phyloP scores from a whole-genome alignment of 2,329 filamentous ascomycete genomes.

The Akanthomyces uredinophilus region DNA sequence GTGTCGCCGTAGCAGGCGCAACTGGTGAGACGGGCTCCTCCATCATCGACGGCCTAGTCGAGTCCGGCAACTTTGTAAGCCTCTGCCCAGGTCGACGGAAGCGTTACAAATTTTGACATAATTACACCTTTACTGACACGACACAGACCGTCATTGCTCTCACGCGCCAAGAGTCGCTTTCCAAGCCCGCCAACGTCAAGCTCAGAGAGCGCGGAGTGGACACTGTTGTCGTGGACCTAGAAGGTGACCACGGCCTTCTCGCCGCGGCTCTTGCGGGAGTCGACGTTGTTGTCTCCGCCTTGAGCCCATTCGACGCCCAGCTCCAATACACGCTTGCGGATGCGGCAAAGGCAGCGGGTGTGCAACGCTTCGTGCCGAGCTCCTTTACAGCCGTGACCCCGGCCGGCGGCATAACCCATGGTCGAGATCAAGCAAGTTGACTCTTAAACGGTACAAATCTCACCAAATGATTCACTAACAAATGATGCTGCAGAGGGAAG shows the following conservation, averaged over 20 bases:
- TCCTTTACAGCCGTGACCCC: conserved; percentile 43
- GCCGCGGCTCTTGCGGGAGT: conserved; percentile 35
- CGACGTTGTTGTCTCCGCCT: conserved; percentile 41
- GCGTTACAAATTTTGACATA: neutral
- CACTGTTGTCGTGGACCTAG: conserved; percentile 39
- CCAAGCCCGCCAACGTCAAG: conserved; percentile 37
- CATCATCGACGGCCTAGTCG: conserved; percentile 35
- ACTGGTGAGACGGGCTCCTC: conserved; percentile 37
- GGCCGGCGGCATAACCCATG: conserved; percentile 27
- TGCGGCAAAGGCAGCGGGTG: conserved; percentile 44
- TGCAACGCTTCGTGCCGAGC: conserved; percentile 48
- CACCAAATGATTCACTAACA: neutral
- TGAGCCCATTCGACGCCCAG: conserved; percentile 30
- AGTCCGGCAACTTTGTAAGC: conserved; percentile 26
- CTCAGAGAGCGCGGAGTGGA: conserved; percentile 39
- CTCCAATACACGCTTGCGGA: conserved; percentile 42
- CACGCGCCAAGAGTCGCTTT: conserved; percentile 39
- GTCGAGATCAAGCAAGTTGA: conserved; percentile 20
- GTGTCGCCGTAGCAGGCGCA: conserved; percentile 25
- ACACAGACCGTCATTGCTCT: conserved; percentile 41
- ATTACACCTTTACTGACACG: conserved; percentile 19
- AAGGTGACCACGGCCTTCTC: conserved; percentile 35
- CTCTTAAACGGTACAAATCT: no score
- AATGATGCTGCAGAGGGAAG: conserved; percentile 36
- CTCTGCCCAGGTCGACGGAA: conserved; percentile 20